These are phyloP conservation scores for Verticillium zaregamsianum DNA, from an alignment of 2,329 filamentous ascomycete genomes.

Conservation along the genomic window DNA sequence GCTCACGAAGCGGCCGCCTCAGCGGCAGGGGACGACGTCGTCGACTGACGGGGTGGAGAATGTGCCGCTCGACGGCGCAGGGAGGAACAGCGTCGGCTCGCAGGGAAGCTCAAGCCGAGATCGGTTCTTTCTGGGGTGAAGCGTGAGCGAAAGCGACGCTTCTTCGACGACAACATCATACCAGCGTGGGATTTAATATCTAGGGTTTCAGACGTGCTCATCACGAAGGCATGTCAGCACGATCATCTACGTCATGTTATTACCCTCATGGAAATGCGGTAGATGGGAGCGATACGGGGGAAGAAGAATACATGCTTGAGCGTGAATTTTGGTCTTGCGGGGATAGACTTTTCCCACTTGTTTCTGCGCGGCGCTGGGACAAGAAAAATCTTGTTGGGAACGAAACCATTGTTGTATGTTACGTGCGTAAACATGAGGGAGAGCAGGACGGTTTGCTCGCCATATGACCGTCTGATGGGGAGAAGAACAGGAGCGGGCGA, in stretches of 20 bases:
- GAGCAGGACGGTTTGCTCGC: not conserved
- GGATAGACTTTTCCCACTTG: not conserved
- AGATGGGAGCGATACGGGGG: not conserved
- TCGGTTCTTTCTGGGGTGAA: conserved; percentile 2
- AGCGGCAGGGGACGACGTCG: conserved; percentile 20
- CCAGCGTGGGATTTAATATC: not conserved
- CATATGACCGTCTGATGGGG: not conserved
- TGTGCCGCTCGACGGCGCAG: not conserved
- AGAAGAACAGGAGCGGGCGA: not conserved
- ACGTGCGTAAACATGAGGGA: not conserved
- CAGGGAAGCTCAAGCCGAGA: conserved; percentile 9
- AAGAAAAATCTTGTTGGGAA: not conserved
- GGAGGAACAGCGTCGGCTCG: conserved; percentile 8
- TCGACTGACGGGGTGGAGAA: conserved; percentile 11
- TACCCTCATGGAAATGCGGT: not conserved
- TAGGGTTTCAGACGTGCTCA: not conserved
- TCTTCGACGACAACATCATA: no score
- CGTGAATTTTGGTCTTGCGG: not conserved
- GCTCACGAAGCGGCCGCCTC: conserved; percentile 32
- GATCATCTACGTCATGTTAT: not conserved
- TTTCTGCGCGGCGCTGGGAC: not conserved
- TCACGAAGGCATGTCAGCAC: not conserved
- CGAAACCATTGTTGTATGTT: not conserved
- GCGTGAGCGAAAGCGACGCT: not conserved
- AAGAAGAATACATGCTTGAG: not conserved